phyloP scores from a whole-genome alignment of 441 rosid species.

The Viola pubescens region DNA sequence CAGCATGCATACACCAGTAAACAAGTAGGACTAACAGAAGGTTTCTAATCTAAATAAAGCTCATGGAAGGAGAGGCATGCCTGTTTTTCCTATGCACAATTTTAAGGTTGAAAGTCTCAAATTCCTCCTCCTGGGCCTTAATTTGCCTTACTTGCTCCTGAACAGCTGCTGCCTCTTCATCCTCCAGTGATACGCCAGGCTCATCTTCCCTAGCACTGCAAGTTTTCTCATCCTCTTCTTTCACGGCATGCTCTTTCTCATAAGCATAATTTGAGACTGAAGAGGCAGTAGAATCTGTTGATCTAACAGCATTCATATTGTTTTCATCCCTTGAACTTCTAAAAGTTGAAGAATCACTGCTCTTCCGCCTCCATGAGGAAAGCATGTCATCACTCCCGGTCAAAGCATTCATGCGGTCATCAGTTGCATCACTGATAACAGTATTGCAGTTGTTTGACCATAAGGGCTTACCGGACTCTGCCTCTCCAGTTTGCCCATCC shows the following conservation, averaged over 20 bases:
- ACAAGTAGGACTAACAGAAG: constrained; percentile 9
- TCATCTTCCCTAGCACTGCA: constrained; percentile 52
- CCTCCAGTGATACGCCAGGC: constrained; percentile 57
- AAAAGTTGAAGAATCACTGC: constrained; percentile 60
- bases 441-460: constrained; percentile 50
- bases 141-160: constrained; percentile 97
- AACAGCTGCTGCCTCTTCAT: constrained; percentile 92
- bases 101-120: constrained; percentile 92
- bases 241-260: constrained; percentile 41
- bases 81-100: constrained; percentile 97
- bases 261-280: constrained; percentile 54
- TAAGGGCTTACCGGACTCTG: constrained; percentile 48
- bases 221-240: constrained; percentile 51
- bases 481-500: constrained; percentile 48
- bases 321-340: constrained; percentile 62
- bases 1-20: constrained; percentile 9
- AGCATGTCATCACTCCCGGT: constrained; percentile 53
- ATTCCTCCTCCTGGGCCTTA: constrained; percentile 92
- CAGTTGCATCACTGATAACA: constrained; percentile 36
- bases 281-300: constrained; percentile 60
- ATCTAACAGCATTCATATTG: constrained; percentile 43
- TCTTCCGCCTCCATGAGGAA: constrained; percentile 66
- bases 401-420: constrained; percentile 43
- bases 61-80: constrained; percentile 30
- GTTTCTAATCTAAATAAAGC: constrained; percentile 1